Base-by-base conservation (phyloP, 306 rosid genomes). In the Hippophae rhamnoides region DNA sequence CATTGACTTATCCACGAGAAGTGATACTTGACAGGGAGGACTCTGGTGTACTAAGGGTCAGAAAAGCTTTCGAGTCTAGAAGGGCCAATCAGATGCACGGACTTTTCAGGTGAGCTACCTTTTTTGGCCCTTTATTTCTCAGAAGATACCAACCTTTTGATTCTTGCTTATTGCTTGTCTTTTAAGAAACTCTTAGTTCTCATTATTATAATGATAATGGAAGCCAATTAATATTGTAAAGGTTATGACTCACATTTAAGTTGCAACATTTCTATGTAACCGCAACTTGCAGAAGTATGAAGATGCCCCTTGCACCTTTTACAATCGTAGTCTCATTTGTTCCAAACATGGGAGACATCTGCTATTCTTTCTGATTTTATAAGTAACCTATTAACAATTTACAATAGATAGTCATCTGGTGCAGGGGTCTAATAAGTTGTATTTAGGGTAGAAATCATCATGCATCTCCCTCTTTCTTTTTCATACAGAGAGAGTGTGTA, bases 71-170 rank as follows among this genome's bases (percentile, higher is more conserved):
- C 25, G 97, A 93, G 72, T 82, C 89, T 51, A 74, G 94, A 79
- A 78, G 89, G 67, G 99, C 97, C 44, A 93, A 82, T 61, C 90
- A 93, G 78, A 93, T 89, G 95, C 95, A 85, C 54, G 98, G 98
- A 12, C 96, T 92, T 60, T 92, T 87, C 80, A 81, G 96, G 96
- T 92, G 75, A 59, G 38, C 38, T 31, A 31, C 3, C 3, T 31
- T 31, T 31, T 31, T 31, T 31, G 38, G 3, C 3, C 5, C 38
- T 31, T 2, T 18, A 18, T 18, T 18, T 18, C 23, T 18, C 23
- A 18, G 23, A 45, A 52, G 50, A 73, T 73, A 70, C 72, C 68
- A 9, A 60, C 58, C 59, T 40, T 63, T 47, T 5, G 46, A 6
- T 7, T 14, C 7, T 7, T 3, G 6, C 56, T 12, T 7, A 2